Percentiles rank a stretch among this genome's conserved stretches.
Evolutionary conservation across 805 yeast genomes (phyloP).

Genomic region (Ogataea henricii): DNA sequence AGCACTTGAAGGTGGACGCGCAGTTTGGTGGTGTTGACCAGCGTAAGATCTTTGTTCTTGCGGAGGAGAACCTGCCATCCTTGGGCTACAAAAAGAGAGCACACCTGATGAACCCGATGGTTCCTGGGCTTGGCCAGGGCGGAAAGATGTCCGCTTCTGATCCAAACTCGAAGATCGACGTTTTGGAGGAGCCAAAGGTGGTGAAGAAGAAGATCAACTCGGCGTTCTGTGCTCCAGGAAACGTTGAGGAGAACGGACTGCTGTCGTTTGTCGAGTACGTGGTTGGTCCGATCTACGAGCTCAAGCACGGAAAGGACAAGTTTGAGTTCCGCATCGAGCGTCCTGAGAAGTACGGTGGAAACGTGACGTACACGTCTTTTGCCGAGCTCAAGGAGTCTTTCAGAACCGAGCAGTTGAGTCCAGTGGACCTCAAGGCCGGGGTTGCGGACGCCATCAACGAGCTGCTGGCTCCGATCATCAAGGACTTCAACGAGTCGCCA

Average conservation of each 20-base stretch:
- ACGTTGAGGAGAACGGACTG: constrained; percentile 86
- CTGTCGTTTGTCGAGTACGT: constrained; percentile 84
- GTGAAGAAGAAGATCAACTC: constrained; percentile 88
- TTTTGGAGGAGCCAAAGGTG: constrained; percentile 82
- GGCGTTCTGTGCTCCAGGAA: constrained; percentile 97
- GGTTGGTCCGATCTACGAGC: constrained; percentile 80
- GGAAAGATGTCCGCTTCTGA: constrained; percentile 99
- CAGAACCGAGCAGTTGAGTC: constrained; percentile 73
- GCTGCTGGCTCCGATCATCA: constrained; percentile 82
- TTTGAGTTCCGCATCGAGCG: constrained; percentile 78
- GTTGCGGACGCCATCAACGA: constrained; percentile 82
- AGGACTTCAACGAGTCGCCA: constrained; percentile 56
- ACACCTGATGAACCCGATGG: constrained; percentile 98
- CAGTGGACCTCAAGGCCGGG: constrained; percentile 93
- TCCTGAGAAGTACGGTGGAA: constrained; percentile 97
- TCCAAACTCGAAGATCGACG: constrained; percentile 95
- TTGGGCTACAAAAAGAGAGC: constrained; percentile 97
- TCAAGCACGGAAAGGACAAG: constrained; percentile 58
- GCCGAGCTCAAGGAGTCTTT: constrained; percentile 73
- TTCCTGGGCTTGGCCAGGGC: constrained; percentile 95
- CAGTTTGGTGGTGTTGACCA: constrained; percentile 99
- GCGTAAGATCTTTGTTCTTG: constrained; percentile 94
- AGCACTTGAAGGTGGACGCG: constrained; percentile 82
- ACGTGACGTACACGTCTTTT: constrained; percentile 68
- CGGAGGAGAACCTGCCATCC: constrained; percentile 87